These are phyloP conservation scores for Candida maris DNA, from an alignment of 805 yeast species.

Conservation along the genomic window DNA sequence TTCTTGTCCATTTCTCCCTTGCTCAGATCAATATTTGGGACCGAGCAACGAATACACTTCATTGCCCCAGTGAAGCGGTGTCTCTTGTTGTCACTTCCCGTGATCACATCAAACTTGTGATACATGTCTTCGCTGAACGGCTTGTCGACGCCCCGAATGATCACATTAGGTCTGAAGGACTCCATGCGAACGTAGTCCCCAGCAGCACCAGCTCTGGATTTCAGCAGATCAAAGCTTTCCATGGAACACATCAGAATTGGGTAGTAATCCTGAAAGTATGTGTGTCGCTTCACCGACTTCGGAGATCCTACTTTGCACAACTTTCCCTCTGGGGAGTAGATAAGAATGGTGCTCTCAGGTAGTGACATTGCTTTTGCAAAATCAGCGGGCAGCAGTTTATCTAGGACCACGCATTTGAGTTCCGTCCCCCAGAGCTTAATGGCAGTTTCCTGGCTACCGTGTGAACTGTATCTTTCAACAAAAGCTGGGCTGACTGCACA, in stretches of 20 bases:
- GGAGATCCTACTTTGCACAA: slow-evolving; percentile 26
- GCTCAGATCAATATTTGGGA: slow-evolving; percentile 25
- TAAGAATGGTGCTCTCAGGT: slow-evolving; percentile 18
- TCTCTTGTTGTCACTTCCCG: slow-evolving; percentile 6
- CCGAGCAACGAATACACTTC: slow-evolving; percentile 29
- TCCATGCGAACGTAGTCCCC: slow-evolving; percentile 16
- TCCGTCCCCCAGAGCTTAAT: slow-evolving; percentile 20
- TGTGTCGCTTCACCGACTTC: slow-evolving; percentile 13
- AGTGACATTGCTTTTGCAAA: slow-evolving; percentile 19
- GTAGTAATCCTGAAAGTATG: slow-evolving; percentile 31
- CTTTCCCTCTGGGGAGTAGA: slow-evolving; percentile 27
- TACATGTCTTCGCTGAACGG: slow-evolving; percentile 30
- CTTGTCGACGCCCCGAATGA: slow-evolving; percentile 17
- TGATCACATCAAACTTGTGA: slow-evolving; percentile 20
- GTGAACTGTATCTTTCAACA: slow-evolving; percentile 13
- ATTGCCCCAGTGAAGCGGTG: slow-evolving; percentile 22
- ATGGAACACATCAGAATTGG: slow-evolving; percentile 26
- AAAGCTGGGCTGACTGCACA: slow-evolving; percentile 17
- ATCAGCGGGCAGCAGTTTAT: slow-evolving; percentile 16
- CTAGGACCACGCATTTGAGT: slow-evolving; percentile 21
- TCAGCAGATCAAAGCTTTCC: slow-evolving; percentile 18
- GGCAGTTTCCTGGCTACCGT: slow-evolving; percentile 4
- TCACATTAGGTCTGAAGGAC: slow-evolving; percentile 28
- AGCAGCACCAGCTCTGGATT: slow-evolving; percentile 8
- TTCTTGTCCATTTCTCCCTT: slow-evolving; percentile 23